phyloP scores from a whole-genome alignment of 2,329 filamentous ascomycete species.

The Paecilomyces formosus region DNA sequence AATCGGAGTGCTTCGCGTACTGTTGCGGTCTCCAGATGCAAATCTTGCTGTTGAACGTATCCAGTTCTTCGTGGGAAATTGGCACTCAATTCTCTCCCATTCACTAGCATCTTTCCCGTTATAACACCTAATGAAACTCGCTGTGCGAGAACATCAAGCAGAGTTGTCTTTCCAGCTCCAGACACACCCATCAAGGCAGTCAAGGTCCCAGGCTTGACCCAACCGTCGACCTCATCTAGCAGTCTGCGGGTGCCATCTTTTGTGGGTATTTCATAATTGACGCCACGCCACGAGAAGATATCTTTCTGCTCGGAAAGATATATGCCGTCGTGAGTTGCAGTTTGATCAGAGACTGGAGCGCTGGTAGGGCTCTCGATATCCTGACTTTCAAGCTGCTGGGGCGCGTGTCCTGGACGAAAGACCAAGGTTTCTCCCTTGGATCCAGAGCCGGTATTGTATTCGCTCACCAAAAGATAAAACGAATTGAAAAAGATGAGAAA shows the following conservation, averaged over 20 bases:
- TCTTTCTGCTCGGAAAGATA: constrained; percentile 62
- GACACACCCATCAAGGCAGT: constrained; percentile 76
- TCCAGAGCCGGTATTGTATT: constrained; percentile 57
- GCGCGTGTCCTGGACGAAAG: constrained; percentile 61
- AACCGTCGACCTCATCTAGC: constrained; percentile 79
- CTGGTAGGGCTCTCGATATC: neutral
- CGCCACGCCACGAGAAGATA: constrained; percentile 78
- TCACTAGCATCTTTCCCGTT: constrained; percentile 77
- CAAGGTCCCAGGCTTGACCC: constrained; percentile 89
- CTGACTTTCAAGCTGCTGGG: constrained; percentile 19
- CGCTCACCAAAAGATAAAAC: constrained; percentile 56
- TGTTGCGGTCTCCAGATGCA: constrained; percentile 76
- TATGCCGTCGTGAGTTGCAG: constrained; percentile 3
- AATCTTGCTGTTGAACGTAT: constrained; percentile 88
- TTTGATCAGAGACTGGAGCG: constrained; percentile 24
- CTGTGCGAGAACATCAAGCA: constrained; percentile 77
- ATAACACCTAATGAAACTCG: constrained; percentile 89
- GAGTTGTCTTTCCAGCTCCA: constrained; percentile 85
- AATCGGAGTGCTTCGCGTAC: constrained; percentile 85
- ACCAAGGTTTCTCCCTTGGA: constrained; percentile 71
- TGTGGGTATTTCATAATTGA: constrained; percentile 77
- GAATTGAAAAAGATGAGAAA: constrained; percentile 57
- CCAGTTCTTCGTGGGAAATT: constrained; percentile 90
- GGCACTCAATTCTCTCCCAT: constrained; percentile 63
- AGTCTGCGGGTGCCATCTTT: constrained; percentile 69